Evolutionary conservation across 192 early-diverging fungal genomes (phyloP).

Genomic region (Thoreauomyces humboldtii): DNA sequence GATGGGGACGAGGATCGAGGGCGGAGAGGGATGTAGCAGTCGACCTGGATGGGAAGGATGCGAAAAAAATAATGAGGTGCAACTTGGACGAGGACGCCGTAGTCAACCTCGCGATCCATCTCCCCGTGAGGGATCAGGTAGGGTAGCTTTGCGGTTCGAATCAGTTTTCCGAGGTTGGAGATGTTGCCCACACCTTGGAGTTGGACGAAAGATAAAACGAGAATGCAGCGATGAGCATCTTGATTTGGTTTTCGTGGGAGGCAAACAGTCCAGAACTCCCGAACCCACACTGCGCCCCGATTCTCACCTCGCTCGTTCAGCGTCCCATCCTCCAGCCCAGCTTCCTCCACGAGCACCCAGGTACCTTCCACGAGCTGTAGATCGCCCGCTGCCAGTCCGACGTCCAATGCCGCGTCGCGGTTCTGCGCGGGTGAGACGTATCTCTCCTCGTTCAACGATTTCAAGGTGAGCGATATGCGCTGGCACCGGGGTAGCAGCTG

Average conservation of each 20-base stretch:
- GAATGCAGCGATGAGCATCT: no score
- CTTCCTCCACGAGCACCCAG: conserved; percentile 35
- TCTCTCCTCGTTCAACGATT: conserved; percentile 29
- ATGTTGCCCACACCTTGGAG: conserved; percentile 32
- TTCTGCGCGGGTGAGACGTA: conserved; percentile 8
- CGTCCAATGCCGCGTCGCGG: conserved; percentile 8
- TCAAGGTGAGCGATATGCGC: conserved; percentile 21
- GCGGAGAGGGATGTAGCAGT: no score
- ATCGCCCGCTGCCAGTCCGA: conserved; percentile 30
- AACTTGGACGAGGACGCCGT: conserved; percentile 19
- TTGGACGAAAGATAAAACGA: no score
- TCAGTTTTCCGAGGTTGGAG: conserved; percentile 21
- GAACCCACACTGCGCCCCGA: no score
- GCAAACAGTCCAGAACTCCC: no score
- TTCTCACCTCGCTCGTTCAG: conserved; percentile 39
- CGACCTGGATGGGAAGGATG: background rate
- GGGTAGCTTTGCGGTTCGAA: conserved; percentile 31
- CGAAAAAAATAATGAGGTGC: background rate
- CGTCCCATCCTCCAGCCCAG: conserved; percentile 27
- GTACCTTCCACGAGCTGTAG: conserved; percentile 34
- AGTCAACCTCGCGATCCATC: conserved; percentile 22
- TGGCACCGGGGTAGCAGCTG: conserved; percentile 31
- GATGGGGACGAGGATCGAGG: no score
- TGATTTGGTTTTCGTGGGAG: no score
- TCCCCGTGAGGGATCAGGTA: conserved; percentile 30